Conservation (phyloP, 345 rosid genomes). For the Xanthoceras sorbifolium region DNA sequence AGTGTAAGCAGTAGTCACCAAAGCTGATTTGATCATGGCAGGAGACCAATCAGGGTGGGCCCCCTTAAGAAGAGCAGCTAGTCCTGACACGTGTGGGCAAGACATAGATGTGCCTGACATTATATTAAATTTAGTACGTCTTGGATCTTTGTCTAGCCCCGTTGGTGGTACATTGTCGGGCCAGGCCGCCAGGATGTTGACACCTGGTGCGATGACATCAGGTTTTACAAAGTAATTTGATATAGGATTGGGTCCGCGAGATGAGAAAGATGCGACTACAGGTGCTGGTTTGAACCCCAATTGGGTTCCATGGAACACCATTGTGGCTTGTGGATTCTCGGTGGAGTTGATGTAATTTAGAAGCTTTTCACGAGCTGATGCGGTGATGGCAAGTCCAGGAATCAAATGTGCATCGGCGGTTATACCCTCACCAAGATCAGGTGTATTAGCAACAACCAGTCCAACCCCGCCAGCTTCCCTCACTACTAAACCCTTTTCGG, state of each 20-base stretch:
- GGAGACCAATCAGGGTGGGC: constrained; percentile 26
- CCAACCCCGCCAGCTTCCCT: constrained; percentile 27
- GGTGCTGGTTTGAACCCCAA: constrained; percentile 35
- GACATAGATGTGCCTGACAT: constrained; percentile 24
- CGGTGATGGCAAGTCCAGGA: constrained; percentile 34
- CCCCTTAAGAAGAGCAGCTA: constrained; percentile 26
- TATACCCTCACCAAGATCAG: constrained; percentile 29
- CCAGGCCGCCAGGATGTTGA: constrained; percentile 48
- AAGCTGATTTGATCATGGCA: constrained; percentile 21
- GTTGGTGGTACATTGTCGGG: constrained; percentile 14
- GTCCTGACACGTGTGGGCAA: constrained; percentile 26
- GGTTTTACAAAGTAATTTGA: constrained; percentile 38
- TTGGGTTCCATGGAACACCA: constrained; percentile 33
- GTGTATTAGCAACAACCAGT: constrained; percentile 12
- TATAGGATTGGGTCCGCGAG: constrained; percentile 41
- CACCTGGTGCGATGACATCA: constrained; percentile 45
- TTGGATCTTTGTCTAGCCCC: not conserved
- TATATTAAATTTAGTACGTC: constrained; percentile 18
- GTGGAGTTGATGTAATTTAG: constrained; percentile 12
- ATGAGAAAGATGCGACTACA: constrained; percentile 41
- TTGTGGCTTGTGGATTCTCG: constrained; percentile 24
- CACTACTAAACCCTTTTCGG: not conserved
- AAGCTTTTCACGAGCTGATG: constrained; percentile 25
- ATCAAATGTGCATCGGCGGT: constrained; percentile 30
- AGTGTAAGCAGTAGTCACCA: constrained; percentile 25